Evolutionary conservation across 331 rosid species (phyloP).

Genomic region (Telfairia occidentalis): DNA sequence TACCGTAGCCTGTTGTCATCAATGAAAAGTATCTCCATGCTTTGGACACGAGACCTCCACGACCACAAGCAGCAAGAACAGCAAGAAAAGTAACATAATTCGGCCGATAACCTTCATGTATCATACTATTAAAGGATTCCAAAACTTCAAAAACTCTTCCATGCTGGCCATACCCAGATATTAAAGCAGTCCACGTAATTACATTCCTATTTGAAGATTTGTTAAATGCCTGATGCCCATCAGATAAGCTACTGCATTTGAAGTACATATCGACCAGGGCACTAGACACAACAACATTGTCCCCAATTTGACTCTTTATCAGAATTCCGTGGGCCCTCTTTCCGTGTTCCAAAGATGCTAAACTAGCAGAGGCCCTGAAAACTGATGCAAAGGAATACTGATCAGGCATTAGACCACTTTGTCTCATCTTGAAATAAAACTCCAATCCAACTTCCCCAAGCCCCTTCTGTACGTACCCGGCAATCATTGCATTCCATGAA

Average conservation of each 20-base stretch:
- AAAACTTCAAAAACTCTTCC: slow-evolving; percentile 53
- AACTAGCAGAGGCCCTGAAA: slow-evolving; percentile 50
- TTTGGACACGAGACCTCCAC: slow-evolving; percentile 53
- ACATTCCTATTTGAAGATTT: slow-evolving; percentile 44
- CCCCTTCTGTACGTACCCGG: slow-evolving; percentile 60
- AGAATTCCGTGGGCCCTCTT: slow-evolving; percentile 58
- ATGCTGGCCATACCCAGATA: slow-evolving; percentile 65
- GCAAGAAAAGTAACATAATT: slow-evolving; percentile 66
- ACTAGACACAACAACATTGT: slow-evolving; percentile 55
- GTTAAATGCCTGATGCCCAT: slow-evolving; percentile 44
- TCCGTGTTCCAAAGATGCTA: slow-evolving; percentile 61
- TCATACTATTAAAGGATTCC: slow-evolving; percentile 43
- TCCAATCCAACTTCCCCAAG: slow-evolving; percentile 47
- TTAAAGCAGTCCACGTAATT: slow-evolving; percentile 60
- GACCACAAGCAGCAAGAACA: slow-evolving; percentile 71
- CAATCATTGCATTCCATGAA: slow-evolving; percentile 69
- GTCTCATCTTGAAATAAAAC: slow-evolving; percentile 49
- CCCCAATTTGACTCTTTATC: slow-evolving; percentile 52
- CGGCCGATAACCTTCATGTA: slow-evolving; percentile 49
- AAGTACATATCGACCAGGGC: slow-evolving; percentile 76
- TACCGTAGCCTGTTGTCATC: slow-evolving; percentile 50
- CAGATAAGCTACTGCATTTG: slow-evolving; percentile 47
- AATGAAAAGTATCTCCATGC: slow-evolving; percentile 52
- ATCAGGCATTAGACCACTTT: slow-evolving; percentile 49
- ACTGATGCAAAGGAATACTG: slow-evolving; percentile 69